Evolutionary conservation across 176 grass and related monocot species (phyloP).

Genomic region (Hyparrhenia diplandra): DNA sequence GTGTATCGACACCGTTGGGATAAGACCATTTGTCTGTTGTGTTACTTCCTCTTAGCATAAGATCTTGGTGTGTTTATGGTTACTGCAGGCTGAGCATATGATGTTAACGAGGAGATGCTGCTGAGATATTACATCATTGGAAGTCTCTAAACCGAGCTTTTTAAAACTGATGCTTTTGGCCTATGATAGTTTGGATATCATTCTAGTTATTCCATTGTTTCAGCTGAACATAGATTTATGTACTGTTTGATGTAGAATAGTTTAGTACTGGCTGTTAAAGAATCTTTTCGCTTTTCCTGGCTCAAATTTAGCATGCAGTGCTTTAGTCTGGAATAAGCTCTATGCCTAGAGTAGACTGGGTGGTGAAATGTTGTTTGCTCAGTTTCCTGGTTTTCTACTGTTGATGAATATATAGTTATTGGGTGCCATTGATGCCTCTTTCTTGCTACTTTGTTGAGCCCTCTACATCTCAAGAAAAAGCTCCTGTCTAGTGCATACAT

Average conservation of each 20-base stretch:
- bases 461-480: neutral
- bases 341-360: neutral
- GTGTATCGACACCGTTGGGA: neutral
- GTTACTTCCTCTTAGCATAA: neutral
- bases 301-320: neutral
- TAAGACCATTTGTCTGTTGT: neutral
- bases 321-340: neutral
- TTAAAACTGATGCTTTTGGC: constrained; percentile 56
- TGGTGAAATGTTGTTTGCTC: neutral
- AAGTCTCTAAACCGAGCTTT: constrained; percentile 56
- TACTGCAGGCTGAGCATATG: neutral
- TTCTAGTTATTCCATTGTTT: neutral
- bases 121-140: constrained; percentile 37
- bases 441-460: neutral
- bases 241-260: neutral
- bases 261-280: neutral
- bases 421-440: neutral
- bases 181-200: neutral
- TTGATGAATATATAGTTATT: neutral
- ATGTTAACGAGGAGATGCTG: constrained; percentile 40
- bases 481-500: neutral
- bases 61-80: neutral
- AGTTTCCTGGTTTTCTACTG: neutral
- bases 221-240: neutral
- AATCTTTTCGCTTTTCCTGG: neutral